Conservation (phyloP, 2,329 filamentous ascomycete species). For the Aureobasidium sp. region DNA sequence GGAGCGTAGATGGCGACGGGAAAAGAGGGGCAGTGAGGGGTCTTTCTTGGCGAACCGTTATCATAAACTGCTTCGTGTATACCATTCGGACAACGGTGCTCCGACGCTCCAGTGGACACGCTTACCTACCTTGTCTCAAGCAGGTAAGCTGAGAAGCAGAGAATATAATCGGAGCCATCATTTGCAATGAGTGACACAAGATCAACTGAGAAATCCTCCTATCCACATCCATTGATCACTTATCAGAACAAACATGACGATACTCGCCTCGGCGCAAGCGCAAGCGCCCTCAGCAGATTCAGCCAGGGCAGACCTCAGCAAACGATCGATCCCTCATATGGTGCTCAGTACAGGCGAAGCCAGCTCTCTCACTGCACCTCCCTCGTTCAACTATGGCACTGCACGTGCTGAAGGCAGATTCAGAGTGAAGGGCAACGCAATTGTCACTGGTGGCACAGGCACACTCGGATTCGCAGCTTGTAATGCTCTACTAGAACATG, state of each 20-base stretch:
- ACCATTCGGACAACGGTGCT: neutral
- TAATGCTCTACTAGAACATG: conserved; percentile 61
- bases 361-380: neutral
- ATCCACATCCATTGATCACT: neutral
- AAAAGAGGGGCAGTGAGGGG: neutral
- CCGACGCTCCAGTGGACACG: no score
- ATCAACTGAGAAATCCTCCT: neutral
- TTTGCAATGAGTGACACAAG: no score
- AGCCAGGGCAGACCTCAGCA: conserved; percentile 7
- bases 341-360: neutral
- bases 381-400: neutral
- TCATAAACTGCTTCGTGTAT: neutral
- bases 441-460: conserved; percentile 61
- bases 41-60: neutral
- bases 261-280: neutral
- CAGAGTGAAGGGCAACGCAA: conserved; percentile 45
- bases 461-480: conserved; percentile 53
- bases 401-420: conserved; percentile 39
- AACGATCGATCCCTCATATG: conserved; percentile 13
- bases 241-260: neutral
- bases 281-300: neutral
- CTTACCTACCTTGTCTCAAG: no score
- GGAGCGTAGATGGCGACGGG: neutral
- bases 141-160: no score
- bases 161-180: neutral